Percentiles rank a stretch among this genome's conserved stretches.
Evolutionary conservation across 805 yeast genomes (phyloP).

Genomic region (Candida koratica): DNA sequence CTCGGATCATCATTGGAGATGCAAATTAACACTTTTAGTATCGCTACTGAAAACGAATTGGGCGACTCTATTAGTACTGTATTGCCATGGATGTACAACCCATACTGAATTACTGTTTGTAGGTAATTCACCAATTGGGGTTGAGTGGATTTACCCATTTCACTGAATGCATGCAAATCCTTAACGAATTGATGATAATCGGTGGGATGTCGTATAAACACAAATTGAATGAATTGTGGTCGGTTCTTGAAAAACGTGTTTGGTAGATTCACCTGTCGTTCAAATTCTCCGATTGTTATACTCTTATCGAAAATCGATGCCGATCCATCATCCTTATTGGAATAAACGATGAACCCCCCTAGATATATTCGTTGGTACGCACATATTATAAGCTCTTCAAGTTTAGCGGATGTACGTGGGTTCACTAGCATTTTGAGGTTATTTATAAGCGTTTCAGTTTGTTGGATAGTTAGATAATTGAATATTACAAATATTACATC

Average conservation of each 20-base stretch:
- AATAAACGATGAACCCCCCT: constrained; percentile 17
- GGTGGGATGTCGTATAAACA: constrained; percentile 19
- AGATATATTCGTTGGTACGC: constrained; percentile 20
- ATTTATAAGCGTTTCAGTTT: constrained; percentile 10
- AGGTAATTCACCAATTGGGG: constrained; percentile 15
- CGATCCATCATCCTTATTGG: constrained; percentile 9
- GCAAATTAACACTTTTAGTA: constrained; percentile 26
- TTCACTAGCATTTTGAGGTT: background rate
- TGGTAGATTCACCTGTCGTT: constrained; percentile 9
- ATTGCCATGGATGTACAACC: constrained; percentile 26
- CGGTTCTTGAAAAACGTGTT: constrained; percentile 14
- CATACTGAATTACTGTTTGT: constrained; percentile 17
- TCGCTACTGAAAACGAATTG: constrained; percentile 26
- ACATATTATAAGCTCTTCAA: constrained; percentile 10
- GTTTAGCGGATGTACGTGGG: background rate
- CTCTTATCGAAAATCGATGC: constrained; percentile 12
- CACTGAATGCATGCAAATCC: constrained; percentile 20
- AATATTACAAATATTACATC: constrained; percentile 10
- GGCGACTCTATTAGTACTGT: constrained; percentile 28
- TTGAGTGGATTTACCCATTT: constrained; percentile 16
- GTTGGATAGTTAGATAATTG: constrained; percentile 8
- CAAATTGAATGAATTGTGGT: constrained; percentile 21
- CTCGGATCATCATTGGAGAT: constrained; percentile 16
- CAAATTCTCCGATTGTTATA: constrained; percentile 15
- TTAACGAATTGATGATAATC: constrained; percentile 22